Evolutionary conservation across 2,329 filamentous ascomycete species (phyloP).

Genomic region (Lasiodiplodia gonubiensis): DNA sequence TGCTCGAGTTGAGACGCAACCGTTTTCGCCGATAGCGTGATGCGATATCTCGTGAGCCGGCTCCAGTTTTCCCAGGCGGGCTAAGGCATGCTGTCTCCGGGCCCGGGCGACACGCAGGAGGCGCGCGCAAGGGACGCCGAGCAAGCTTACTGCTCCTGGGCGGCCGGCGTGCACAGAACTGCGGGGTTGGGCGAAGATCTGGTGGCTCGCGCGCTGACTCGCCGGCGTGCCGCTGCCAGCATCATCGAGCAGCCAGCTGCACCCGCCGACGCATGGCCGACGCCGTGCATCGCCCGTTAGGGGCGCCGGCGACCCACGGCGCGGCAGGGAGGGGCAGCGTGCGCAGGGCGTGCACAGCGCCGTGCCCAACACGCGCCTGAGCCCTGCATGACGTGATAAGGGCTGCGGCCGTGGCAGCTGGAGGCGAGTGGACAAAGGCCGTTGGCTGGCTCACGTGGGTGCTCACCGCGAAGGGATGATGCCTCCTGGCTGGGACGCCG

Average conservation of each 20-base stretch:
- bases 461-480: conserved; percentile 6
- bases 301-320: background rate
- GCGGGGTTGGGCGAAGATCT: conserved; percentile 22
- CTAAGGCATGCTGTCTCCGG: background rate
- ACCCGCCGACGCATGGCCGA: conserved; percentile 22
- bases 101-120: background rate
- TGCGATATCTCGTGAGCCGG: conserved; percentile 20
- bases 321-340: background rate
- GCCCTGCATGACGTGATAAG: conserved; percentile 23
- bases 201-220: conserved; percentile 21
- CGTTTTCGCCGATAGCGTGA: conserved; percentile 19
- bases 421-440: conserved; percentile 17
- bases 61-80: conserved; percentile 4
- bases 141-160: conserved; percentile 21
- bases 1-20: background rate
- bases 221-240: background rate
- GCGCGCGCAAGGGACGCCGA: conserved; percentile 11
- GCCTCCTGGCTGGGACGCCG: conserved; percentile 1
- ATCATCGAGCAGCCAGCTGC: conserved; percentile 3
- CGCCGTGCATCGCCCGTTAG: background rate
- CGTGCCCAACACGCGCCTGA: background rate
- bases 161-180: conserved; percentile 2
- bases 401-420: conserved; percentile 4
- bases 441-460: conserved; percentile 20
- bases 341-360: background rate